Conservation (phyloP, 352 stramenopile genomes). For the Globisporangium orthogonon region DNA sequence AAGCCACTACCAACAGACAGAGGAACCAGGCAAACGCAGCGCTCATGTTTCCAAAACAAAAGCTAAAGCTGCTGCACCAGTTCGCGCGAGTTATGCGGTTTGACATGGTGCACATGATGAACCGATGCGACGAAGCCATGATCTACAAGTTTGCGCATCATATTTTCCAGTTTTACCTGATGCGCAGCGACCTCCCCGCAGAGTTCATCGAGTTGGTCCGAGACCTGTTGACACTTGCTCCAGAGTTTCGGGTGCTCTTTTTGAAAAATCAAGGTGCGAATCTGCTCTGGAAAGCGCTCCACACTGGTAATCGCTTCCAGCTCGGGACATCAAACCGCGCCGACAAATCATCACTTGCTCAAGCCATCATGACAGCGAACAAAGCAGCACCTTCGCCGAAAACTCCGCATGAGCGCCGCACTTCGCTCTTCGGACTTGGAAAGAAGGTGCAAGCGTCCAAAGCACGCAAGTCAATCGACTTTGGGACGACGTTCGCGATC, state of each 20-base stretch:
- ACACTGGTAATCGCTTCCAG: slow-evolving; percentile 19
- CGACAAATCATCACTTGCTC: slow-evolving; percentile 5
- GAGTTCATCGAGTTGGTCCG: slow-evolving; percentile 34
- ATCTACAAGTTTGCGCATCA: slow-evolving; percentile 35
- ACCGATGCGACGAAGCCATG: slow-evolving; percentile 30
- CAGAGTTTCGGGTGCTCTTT: slow-evolving; percentile 36
- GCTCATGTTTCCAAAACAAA: slow-evolving; percentile 8
- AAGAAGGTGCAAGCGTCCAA: slow-evolving; percentile 14
- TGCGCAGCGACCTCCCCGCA: slow-evolving; percentile 25
- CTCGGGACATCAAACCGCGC: neutral
- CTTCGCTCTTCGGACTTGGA: slow-evolving; percentile 27
- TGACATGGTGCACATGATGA: slow-evolving; percentile 29
- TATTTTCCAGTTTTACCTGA: slow-evolving; percentile 35
- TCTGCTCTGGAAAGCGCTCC: slow-evolving; percentile 45
- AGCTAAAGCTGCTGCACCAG: slow-evolving; percentile 20
- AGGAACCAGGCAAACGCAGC: slow-evolving; percentile 6
- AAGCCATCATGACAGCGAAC: slow-evolving; percentile 7
- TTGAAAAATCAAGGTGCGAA: slow-evolving; percentile 29
- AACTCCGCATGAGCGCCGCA: slow-evolving; percentile 12
- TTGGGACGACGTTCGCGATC: slow-evolving; percentile 23
- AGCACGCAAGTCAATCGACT: slow-evolving; percentile 20
- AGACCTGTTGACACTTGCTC: slow-evolving; percentile 26
- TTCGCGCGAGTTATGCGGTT: slow-evolving; percentile 29
- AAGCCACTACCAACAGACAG: slow-evolving; percentile 1
- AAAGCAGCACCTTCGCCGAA: neutral